These are phyloP conservation scores for Phaeosphaeriaceae sp. DNA, from an alignment of 2,329 filamentous ascomycete species.

Conservation along the genomic window DNA sequence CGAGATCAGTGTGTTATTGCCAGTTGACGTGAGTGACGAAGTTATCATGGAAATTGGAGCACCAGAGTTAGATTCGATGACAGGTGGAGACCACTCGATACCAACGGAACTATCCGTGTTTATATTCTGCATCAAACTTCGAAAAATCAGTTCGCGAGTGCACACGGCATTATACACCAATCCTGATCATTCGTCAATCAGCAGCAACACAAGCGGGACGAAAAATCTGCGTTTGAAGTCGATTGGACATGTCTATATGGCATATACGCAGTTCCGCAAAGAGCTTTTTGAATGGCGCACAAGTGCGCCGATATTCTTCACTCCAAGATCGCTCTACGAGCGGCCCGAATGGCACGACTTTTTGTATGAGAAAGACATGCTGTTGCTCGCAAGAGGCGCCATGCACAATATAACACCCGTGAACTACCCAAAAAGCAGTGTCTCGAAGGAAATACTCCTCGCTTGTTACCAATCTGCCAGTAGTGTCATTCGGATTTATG, in stretches of 20 bases:
- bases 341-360: constrained; percentile 55
- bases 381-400: constrained; percentile 51
- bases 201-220: neutral
- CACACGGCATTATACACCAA: constrained; percentile 37
- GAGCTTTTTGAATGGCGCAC: constrained; percentile 49
- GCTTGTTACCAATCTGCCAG: constrained; percentile 46
- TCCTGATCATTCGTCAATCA: too few relatives aligned
- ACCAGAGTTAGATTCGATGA: neutral
- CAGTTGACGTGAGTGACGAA: constrained; percentile 42
- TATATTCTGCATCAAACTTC: constrained; percentile 47
- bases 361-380: constrained; percentile 49
- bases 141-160: constrained; percentile 52
- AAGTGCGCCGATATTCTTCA: constrained; percentile 39
- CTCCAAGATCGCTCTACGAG: constrained; percentile 52
- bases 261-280: constrained; percentile 29
- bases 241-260: constrained; percentile 15
- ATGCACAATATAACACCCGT: constrained; percentile 46
- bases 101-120: constrained; percentile 49
- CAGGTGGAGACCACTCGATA: constrained; percentile 17
- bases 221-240: constrained; percentile 3
- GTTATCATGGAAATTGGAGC: constrained; percentile 13
- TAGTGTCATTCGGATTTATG: constrained; percentile 50
- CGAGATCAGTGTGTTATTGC: constrained; percentile 49
- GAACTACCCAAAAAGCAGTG: neutral
- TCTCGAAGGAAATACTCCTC: constrained; percentile 15